Evolutionary conservation across 2,329 filamentous ascomycete genomes (phyloP).

Genomic region (Colletotrichum siamense): DNA sequence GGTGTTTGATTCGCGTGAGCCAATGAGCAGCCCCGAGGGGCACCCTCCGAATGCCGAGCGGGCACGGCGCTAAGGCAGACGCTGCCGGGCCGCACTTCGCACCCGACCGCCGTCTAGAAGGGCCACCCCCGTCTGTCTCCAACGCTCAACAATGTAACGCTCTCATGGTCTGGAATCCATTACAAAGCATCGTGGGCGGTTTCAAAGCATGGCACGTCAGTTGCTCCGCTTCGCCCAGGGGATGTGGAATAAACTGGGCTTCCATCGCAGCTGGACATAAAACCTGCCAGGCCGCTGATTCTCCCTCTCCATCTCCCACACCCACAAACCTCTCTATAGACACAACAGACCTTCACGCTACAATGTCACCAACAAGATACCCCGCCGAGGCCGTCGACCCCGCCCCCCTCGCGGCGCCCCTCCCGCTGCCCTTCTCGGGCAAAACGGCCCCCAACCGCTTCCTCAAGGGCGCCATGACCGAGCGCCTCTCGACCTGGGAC

Average conservation of each 20-base stretch:
- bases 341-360: not conserved
- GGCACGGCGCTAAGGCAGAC: not conserved
- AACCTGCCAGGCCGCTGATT: not conserved
- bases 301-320: fast-evolving
- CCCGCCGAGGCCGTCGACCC: constrained; percentile 7
- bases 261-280: not conserved
- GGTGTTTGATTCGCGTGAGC: not conserved
- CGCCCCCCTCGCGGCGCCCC: constrained; percentile 44
- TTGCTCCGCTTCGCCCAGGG: not conserved
- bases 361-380: constrained; percentile 6
- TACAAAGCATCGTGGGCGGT: not conserved
- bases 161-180: not conserved
- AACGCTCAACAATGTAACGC: not conserved
- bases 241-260: not conserved
- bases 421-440: constrained; percentile 56
- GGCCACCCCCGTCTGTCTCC: not conserved
- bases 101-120: not conserved
- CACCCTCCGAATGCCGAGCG: not conserved
- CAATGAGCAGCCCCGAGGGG: not conserved
- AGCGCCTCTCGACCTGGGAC: constrained; percentile 67
- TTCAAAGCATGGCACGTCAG: not conserved
- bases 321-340: not conserved
- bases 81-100: not conserved
- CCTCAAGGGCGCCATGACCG: constrained; percentile 72
- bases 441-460: constrained; percentile 67